Evolutionary conservation across 805 yeast species (phyloP), one percentile per base, ranked within the genome.

Genomic region (Kluyveromyces wickerhamii): DNA sequence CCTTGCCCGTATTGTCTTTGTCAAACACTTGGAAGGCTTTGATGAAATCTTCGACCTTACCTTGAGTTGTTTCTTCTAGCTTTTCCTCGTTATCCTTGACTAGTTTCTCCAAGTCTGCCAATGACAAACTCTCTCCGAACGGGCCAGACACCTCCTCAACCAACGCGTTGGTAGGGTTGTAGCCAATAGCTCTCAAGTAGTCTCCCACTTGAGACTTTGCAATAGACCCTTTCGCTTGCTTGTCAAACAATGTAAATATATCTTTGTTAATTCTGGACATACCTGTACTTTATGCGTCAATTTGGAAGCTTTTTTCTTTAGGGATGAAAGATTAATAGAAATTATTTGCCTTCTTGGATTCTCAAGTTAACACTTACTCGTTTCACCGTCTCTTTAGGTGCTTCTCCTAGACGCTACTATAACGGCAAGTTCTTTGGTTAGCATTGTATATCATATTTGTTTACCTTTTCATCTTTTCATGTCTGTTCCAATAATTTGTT

Each of bases 1-100:
- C 92, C 64, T 79, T 84, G 4, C 99, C 99, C 13, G 96, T 82
- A 44, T 81, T 76, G 46, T 87, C 95, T 66, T 89, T 92, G 66
- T 92, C 99, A 50, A 92, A 92, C 5, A 92, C 96, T 66, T 92
- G 97, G 74, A 92, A 92, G 0, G 89, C 92, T 56, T 89, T 84
- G 54, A 92, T 76, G 62, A 89, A 92, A 60, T 92, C 98, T 34
- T 65, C 69, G 7, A 49, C 48, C 30, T 55, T 53, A 19, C 54
- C 60, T 15, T 50, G 47, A 2, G 60, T 54, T 6, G 63, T 58
- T 4, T 51, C 50, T 27, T 52, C 52, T 35, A 57, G 36, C 21
- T 46, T 43, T 9, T 42, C 42, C 18, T 51, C 47, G 36, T 58
- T 51, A 9, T 42, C 35, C 7, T 43, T 36, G 22, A 57, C 48